Base-by-base conservation (phyloP, 2,329 filamentous ascomycete species). In the Onygena corvina region DNA sequence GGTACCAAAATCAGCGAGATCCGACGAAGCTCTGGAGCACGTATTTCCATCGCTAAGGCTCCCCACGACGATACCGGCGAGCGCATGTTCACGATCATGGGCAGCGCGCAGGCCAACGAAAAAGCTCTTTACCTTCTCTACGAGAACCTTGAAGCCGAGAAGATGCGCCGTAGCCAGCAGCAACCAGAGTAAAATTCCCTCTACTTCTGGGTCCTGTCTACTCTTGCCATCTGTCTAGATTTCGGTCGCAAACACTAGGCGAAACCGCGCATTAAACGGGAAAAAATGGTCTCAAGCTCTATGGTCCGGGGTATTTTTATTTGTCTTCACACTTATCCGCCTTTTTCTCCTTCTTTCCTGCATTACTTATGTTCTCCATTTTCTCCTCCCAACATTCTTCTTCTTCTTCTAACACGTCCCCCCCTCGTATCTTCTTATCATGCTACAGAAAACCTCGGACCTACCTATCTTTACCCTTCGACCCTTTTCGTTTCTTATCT, bases 81-180 rank as follows among this genome's bases (percentile, higher is more conserved):
- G 76, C 83, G 92, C 61, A 98, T 98, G 92, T 98, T 98, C 73
- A 98, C 92, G 63, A 98, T 98, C 66, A 95, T 94, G 78, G 92
- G 92, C 58, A 93, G 86, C 53, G 83, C 86, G 53, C 84, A 83
- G 70, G 87, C 88, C 56, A 98, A 98, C 61, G 92, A 98, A 71
- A 90, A 88, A 59, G 92, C 92, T 3, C 76, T 98, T 23, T 95
- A 94, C 69, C 81, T 98, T 48, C 76, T 98, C 55, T 98, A 98
- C 67, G 92, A 98, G 76, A 98, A 98, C 70, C 80, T 98, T 47
- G 92, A 98, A 73, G 90, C 89, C 12, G 92, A 98, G 75, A 98
- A 98, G 79, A 93, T 93, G 81, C 87, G 92, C 61, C 86, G 92
- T 66, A 94, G 87, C 75, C 84, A 93, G 71, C 78, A 81, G 54